Base-by-base conservation (phyloP, 331 rosid species). In the Quercus phellos region DNA sequence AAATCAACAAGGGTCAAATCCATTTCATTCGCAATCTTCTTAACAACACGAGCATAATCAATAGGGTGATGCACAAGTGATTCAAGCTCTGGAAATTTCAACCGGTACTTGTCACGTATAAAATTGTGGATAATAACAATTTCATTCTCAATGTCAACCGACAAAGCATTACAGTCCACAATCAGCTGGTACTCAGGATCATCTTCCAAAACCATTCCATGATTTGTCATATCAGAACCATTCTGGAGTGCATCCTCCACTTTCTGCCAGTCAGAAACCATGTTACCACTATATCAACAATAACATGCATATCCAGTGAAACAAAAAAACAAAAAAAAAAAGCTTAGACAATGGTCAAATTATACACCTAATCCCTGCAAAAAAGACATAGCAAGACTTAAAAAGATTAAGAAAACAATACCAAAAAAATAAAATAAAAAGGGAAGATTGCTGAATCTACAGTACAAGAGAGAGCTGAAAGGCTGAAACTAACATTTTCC, bases 131-230 rank as follows among this genome's bases (percentile, higher is more conserved):
- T 86, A 51, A 90, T 90, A 55, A 92, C 83, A 73, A 90, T 92
- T 85, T 94, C 98, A 78, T 94, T 94, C 82, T 94, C 98, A 64
- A 94, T 92, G 76, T 94, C 98, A 77, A 94, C 98, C 0, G 97
- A 94, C 78, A 94, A 76, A 4, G 91, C 84, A 78, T 94, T 94
- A 75, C 98, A 90, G 69, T 94, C 97, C 83, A 94, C 97, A 78
- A 94, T 92, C 76, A 94, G 83, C 85, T 89, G 96, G 86, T 92
- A 90, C 81, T 94, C 96, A 3, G 96, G 98, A 85, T 94, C 98
- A 78, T 94, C 97, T 80, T 90, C 96, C 86, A 94, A 72, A 59
- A 84, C 91, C 55, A 88, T 79, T 34, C 88, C 91, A 14, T 84
- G 91, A 82, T 46, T 42, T 11, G 93, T 83, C 59, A 72, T 83